Conservation (phyloP, 2,329 filamentous ascomycete species). For the Talaromyces rugulosus region DNA sequence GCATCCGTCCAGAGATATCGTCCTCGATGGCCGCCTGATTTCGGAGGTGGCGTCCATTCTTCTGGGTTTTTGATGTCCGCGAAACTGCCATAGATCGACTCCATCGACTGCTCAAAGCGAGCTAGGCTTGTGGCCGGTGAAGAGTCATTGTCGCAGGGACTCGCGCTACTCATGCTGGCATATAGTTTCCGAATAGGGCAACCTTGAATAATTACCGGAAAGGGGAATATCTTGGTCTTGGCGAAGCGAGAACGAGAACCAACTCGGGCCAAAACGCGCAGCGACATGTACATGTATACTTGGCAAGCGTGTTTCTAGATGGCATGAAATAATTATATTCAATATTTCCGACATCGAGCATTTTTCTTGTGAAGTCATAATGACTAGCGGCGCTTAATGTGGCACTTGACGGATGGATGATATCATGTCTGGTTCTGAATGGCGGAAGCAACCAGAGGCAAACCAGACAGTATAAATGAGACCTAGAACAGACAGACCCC, state of each 20-base stretch:
- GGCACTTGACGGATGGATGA: conserved; percentile 13
- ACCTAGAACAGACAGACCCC: background rate
- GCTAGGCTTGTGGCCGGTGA: conserved; percentile 21
- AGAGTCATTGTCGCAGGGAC: background rate
- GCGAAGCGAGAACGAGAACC: background rate
- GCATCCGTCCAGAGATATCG: conserved; percentile 60
- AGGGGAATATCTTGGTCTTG: background rate
- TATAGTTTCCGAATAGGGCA: conserved; percentile 2
- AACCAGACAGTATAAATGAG: background rate
- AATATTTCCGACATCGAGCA: background rate
- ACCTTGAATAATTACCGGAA: background rate
- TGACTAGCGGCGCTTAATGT: conserved; percentile 2
- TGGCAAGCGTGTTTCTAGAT: background rate
- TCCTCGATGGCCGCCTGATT: conserved; percentile 53
- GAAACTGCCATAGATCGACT: conserved; percentile 38
- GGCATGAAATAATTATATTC: background rate
- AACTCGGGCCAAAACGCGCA: background rate
- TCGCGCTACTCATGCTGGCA: background rate
- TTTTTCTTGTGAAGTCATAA: conserved; percentile 8
- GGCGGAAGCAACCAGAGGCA: conserved; percentile 7
- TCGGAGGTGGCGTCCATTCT: conserved; percentile 48
- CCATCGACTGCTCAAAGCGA: conserved; percentile 34
- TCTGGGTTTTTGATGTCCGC: conserved; percentile 24
- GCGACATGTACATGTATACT: background rate
- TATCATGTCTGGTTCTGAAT: conserved; percentile 7